A percentile compares a stretch with the other conserved stretches of the same genome.
Conservation (phyloP, 331 rosid genomes). For the Acacia concinna region DNA sequence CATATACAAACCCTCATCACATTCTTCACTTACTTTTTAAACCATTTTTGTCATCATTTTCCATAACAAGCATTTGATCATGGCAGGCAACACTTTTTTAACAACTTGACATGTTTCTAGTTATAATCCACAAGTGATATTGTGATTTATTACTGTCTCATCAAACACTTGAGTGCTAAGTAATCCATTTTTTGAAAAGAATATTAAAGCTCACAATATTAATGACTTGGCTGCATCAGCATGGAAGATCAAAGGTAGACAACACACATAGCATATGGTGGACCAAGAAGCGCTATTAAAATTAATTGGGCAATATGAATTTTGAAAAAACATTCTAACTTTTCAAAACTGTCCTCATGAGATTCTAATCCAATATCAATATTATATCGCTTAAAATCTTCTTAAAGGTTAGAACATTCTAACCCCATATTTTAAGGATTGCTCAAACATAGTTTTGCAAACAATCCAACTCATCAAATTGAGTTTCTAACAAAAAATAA, state of each 20-base stretch:
- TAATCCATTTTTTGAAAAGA: not conserved
- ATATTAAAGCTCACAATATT: not conserved
- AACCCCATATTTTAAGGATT: too few relatives aligned
- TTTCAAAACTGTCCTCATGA: not conserved
- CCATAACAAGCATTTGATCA: not conserved
- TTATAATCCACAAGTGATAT: not conserved
- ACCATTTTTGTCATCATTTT: not conserved
- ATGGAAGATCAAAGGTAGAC: not conserved
- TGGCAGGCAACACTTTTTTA: not conserved
- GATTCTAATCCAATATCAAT: too few relatives aligned
- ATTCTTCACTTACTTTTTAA: not conserved
- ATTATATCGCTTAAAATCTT: too few relatives aligned
- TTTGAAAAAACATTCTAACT: not conserved
- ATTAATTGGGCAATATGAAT: not conserved
- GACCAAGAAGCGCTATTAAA: not conserved
- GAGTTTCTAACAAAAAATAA: too few relatives aligned
- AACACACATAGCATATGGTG: not conserved
- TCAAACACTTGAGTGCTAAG: not conserved
- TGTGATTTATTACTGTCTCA: not conserved
- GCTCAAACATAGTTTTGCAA: not conserved
- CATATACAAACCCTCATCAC: not conserved
- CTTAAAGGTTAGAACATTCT: too few relatives aligned
- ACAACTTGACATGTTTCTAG: not conserved
- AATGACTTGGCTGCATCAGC: not conserved
- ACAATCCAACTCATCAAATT: too few relatives aligned